Conservation (phyloP, 2,329 filamentous ascomycete genomes). For the Didymosphaeria variabile region DNA sequence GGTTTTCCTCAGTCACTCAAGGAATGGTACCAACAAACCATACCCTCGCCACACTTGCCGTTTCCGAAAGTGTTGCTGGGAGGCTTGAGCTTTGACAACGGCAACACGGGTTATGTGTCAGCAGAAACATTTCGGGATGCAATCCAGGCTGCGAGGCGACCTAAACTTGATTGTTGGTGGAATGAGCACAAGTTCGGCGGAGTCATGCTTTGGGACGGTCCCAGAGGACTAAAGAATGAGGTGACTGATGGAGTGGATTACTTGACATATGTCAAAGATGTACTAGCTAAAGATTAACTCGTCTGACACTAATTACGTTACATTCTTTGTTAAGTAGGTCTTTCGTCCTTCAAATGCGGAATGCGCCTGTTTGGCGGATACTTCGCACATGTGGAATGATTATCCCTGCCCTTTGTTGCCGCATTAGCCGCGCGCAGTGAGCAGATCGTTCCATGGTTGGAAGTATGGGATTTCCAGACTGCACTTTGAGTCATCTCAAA, state of each 20-base stretch:
- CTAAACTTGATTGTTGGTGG: constrained; percentile 10
- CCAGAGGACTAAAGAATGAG: constrained; percentile 2
- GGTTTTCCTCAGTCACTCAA: constrained; percentile 6
- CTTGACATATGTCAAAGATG: constrained; percentile 5
- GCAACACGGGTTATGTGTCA: constrained; percentile 5
- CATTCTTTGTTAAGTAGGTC: constrained; percentile 1
- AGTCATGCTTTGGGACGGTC: constrained; percentile 8
- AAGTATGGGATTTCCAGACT: not conserved
- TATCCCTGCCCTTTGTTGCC: not conserved
- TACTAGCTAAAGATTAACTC: not conserved
- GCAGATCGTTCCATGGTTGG: not conserved
- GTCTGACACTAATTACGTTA: not conserved
- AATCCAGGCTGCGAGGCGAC: not conserved
- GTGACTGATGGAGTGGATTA: not conserved
- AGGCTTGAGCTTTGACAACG: constrained; percentile 11
- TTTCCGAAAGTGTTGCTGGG: constrained; percentile 10
- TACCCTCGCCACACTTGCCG: not conserved
- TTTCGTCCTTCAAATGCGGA: not conserved
- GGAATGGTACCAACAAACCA: constrained; percentile 1
- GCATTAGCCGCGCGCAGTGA: not conserved
- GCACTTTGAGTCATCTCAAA: not conserved
- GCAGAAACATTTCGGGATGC: not conserved
- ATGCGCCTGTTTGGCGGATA: not conserved
- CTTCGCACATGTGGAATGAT: not conserved
- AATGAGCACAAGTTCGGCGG: constrained; percentile 13